Evolutionary conservation across 1,284 basidiomycete genomes (phyloP).

Genomic region (Ustilago bromivora): DNA sequence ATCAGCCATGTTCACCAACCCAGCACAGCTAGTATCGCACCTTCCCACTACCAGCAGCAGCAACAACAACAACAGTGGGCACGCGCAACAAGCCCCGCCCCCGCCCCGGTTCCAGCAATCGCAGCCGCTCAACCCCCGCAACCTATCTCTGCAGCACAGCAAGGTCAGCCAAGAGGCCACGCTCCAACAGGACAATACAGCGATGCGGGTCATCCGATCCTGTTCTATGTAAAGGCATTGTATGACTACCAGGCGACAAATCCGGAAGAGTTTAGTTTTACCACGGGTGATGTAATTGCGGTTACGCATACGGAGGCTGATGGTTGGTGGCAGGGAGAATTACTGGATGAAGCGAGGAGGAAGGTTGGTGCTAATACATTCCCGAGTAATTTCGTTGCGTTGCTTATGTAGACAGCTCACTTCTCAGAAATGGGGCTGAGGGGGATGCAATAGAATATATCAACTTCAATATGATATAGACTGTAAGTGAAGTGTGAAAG

Average conservation of each 20-base stretch:
- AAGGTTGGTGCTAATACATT: constrained; percentile 84
- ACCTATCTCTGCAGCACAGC: constrained; percentile 30
- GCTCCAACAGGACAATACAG: constrained; percentile 79
- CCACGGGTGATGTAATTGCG: constrained; percentile 89
- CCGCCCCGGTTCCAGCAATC: constrained; percentile 47
- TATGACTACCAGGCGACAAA: constrained; percentile 90
- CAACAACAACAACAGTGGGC: constrained; percentile 36
- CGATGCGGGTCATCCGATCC: constrained; percentile 80
- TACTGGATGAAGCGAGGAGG: constrained; percentile 85
- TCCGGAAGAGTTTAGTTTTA: constrained; percentile 87
- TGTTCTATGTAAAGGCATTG: constrained; percentile 83
- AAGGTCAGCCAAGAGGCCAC: constrained; percentile 23
- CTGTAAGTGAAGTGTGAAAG: neutral
- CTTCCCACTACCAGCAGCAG: constrained; percentile 30
- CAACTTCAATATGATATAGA: neutral
- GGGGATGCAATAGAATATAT: neutral
- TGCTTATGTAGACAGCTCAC: constrained; percentile 71
- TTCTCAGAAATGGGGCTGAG: neutral
- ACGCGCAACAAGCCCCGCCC: constrained; percentile 37
- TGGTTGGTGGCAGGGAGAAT: constrained; percentile 88
- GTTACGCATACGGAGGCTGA: constrained; percentile 91
- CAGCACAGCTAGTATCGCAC: constrained; percentile 30
- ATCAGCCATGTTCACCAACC: constrained; percentile 31
- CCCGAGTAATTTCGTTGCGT: constrained; percentile 84
- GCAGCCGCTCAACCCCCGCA: constrained; percentile 35